phyloP scores from a whole-genome alignment of 2,329 filamentous ascomycete genomes.

The Botrytis pseudocinerea region DNA sequence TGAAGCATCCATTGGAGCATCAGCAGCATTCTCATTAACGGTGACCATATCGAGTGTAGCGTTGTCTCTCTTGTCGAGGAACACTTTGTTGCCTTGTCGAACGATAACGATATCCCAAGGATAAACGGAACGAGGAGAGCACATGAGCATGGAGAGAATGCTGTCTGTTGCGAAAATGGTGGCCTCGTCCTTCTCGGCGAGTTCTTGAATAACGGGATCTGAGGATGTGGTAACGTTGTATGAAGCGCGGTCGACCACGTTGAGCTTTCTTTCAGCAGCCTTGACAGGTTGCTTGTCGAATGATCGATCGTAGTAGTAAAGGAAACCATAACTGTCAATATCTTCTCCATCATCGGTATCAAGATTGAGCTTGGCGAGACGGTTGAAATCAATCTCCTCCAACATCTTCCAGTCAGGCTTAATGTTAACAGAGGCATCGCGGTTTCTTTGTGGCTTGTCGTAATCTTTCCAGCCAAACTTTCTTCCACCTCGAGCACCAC shows the following conservation, averaged over 20 bases:
- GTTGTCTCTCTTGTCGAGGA: slow-evolving; percentile 97
- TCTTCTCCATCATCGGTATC: slow-evolving; percentile 95
- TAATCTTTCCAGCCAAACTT: slow-evolving; percentile 98
- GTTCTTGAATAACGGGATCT: slow-evolving; percentile 94
- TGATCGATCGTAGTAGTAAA: slow-evolving; percentile 95
- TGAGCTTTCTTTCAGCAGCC: slow-evolving; percentile 82
- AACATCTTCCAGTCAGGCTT: slow-evolving; percentile 93
- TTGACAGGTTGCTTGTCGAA: slow-evolving; percentile 95
- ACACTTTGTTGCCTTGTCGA: slow-evolving; percentile 93
- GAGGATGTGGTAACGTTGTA: slow-evolving; percentile 98
- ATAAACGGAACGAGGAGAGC: slow-evolving; percentile 92
- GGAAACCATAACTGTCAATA: slow-evolving; percentile 91
- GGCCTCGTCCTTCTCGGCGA: slow-evolving; percentile 92
- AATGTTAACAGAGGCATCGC: slow-evolving; percentile 93
- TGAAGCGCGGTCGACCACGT: slow-evolving; percentile 85
- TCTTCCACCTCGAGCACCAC: slow-evolving; percentile 73
- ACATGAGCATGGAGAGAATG: slow-evolving; percentile 99
- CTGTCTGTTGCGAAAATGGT: slow-evolving; percentile 97
- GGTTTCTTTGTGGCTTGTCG: slow-evolving; percentile 95
- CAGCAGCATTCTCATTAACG: slow-evolving; percentile 97
- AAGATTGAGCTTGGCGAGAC: slow-evolving; percentile 91
- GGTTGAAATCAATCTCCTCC: slow-evolving; percentile 98
- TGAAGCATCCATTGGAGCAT: slow-evolving; percentile 86
- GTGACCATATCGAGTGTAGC: slow-evolving; percentile 95
- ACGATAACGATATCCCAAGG: slow-evolving; percentile 97